Evolutionary conservation across 1,284 basidiomycete species (phyloP), one percentile per base, ranked within the genome.

Genomic region (Trichosporon sp.): DNA sequence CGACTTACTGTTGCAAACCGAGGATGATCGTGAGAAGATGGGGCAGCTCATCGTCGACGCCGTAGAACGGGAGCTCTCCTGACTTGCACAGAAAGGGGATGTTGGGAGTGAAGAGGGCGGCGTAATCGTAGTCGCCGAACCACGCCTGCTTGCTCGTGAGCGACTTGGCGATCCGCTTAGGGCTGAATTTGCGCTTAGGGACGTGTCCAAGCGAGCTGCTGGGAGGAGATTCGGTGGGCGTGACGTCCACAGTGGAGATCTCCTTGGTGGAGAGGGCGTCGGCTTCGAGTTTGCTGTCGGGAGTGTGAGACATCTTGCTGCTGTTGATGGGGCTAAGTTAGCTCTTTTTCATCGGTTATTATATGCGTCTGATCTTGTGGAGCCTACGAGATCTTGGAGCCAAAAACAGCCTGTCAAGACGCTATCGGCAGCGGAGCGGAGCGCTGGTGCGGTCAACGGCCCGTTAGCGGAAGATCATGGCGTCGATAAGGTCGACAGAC

Each of bases 111-210:
- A 77, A 75, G 8, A 77, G 65, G 0, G 74, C 71, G 12, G 62
- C 75, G 32, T 77, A 76, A 69, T 77, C 72, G 27, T 60, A 77
- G 65, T 77, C 75, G n/a, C 76, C 76, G 7, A 77, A 64, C 76
- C 75, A 77, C 1, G 70, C 76, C 6, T 77, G 72, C 60, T 74
- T 75, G 60, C 69, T 75, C 0, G 29, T 47, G 8, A 75, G 67
- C 5, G 66, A 69, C 65, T 73, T 75, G 23, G 67, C 12, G 13
- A 65, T 25, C 2, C 42, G 21, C 63, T 68, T 73, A 18, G 66
- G 23, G 51, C 53, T 70, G 53, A 70, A 68, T 8, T 62, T 18
- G 18, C 62, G 38, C 11, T 34, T 32, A n/a, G 73, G 73, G 4
- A 63, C 38, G 35, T 66, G 69, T 3, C 69, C 73, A 11, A 73